phyloP scores from a whole-genome alignment of 495 filamentous ascomycete species.

The Parathielavia hyrcaniae region DNA sequence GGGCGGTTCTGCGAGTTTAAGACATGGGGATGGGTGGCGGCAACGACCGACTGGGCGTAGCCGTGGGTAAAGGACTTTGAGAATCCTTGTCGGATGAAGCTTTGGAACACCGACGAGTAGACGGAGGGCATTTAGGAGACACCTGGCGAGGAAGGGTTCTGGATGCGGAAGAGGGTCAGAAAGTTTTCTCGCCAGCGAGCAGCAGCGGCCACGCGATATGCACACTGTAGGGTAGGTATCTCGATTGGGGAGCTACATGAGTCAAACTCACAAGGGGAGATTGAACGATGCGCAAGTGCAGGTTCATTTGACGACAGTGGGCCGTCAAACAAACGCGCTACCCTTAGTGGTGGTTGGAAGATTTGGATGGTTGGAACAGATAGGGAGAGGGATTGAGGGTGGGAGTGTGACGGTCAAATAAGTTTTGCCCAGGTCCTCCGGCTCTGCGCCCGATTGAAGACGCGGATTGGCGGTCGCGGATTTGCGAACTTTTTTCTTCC shows the following conservation, averaged over 20 bases:
- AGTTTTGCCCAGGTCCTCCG: neutral
- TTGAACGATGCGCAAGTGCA: conserved; percentile 46
- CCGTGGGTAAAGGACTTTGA: conserved; percentile 94
- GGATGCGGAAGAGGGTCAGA: neutral
- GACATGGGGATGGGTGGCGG: conserved; percentile 79
- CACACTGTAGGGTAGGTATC: neutral
- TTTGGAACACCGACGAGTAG: conserved; percentile 57
- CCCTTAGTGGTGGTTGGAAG: conserved; percentile 25
- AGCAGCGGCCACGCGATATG: neutral
- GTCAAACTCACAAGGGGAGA: conserved; percentile 44
- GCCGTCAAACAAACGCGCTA: conserved; percentile 62
- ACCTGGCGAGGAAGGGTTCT: conserved; percentile 41
- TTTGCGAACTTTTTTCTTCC: conserved; percentile 16
- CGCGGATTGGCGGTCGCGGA: neutral
- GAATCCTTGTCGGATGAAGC: conserved; percentile 94
- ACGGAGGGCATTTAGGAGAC: conserved; percentile 57
- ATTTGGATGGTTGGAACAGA: conserved; percentile 12
- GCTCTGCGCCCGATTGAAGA: neutral
- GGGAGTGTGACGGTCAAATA: conserved; percentile 18
- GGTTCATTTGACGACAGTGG: conserved; percentile 62
- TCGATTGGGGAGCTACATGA: neutral
- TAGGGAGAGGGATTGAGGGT: conserved; percentile 18
- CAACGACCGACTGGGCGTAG: conserved; percentile 95
- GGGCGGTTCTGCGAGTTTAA: conserved; percentile 61
- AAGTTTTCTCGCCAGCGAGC: neutral